Base-by-base conservation (phyloP, 2,329 filamentous ascomycete genomes). In the Diaporthe velutina region DNA sequence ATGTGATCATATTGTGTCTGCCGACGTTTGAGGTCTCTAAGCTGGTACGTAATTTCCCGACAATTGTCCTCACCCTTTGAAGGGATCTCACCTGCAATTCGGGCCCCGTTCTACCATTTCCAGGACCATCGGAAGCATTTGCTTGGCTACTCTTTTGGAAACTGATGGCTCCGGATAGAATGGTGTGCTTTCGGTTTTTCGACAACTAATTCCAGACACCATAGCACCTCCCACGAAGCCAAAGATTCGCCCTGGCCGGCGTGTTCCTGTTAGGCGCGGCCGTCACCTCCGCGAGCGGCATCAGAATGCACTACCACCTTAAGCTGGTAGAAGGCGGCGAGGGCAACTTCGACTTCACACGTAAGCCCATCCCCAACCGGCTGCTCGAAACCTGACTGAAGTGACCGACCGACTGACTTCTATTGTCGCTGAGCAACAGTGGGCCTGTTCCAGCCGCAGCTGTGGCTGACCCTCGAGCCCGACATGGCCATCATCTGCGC, bases 11-110 rank as follows among this genome's bases (percentile, higher is more conserved):
- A n/a, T 35, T 73, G 22, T 73, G 61, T 22, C 40, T 73, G 38
- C 71, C 61, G 42, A 70, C 54, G 9, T 52, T 58, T n/a, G 71
- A 73, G 40, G 61, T 73, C 19, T 58, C 38, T 12, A 58, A 73
- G 15, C 40, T 73, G 30, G 64, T 67, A 67, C 52, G 64, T 1
- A 38, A 38, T 3, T 33, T 3, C 15, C 7, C 2, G 13, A 19
- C 17, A 50, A 6, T 35, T 3, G 28, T 22, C 10, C 48, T 48
- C 42, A 35, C 10, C 10, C 19, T n/a, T 4, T 12, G 4, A 35
- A n/a, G 42, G 19, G 7, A 17, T 6, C 3, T 9, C n/a, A 6
- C 6, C 38, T 25, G 42, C 25, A 25, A 10, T 28, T 42, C 4
- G 38, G 17, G 12, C 9, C 13, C 10, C 2, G 7, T 22, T 45